These are phyloP conservation scores for Pyrenochaeta sp. DNA, from an alignment of 2,329 filamentous ascomycete species.

Conservation along the genomic window DNA sequence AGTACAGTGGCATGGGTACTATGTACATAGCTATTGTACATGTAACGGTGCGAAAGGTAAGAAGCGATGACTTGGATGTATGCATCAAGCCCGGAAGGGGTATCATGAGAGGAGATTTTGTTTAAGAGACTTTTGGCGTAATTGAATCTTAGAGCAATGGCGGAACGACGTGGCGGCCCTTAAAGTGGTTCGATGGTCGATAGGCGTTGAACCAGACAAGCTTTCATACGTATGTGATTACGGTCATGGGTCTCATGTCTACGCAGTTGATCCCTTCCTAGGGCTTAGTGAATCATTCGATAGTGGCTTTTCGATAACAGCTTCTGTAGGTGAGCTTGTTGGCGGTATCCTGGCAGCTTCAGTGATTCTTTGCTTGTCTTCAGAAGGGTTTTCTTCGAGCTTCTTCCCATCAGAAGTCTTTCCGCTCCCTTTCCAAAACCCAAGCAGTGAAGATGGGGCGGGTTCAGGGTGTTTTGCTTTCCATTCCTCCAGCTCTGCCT, in stretches of 20 bases:
- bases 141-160: background rate
- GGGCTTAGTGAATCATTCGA: background rate
- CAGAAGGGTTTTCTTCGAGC: conserved; percentile 16
- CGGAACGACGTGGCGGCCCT: background rate
- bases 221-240: background rate
- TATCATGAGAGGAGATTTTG: conserved; percentile 47
- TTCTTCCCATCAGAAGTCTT: conserved; percentile 30
- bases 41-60: background rate
- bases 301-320: background rate
- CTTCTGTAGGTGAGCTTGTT: background rate
- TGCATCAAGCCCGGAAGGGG: conserved; percentile 19
- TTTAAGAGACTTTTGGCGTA: background rate
- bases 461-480: conserved; percentile 47
- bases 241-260: background rate
- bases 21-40: conserved; percentile 2
- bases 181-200: background rate
- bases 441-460: conserved; percentile 34
- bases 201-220: background rate
- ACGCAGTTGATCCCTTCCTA: background rate
- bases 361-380: conserved; percentile 8
- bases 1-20: background rate
- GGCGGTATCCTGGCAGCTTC: background rate
- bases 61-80: background rate
- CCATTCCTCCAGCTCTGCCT: conserved; percentile 52
- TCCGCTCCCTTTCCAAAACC: conserved; percentile 38